A percentile compares a stretch with the other conserved stretches of the same genome.
phyloP scores from a whole-genome alignment of 1,284 basidiomycete species.

The Cutaneotrichosporon dermatis region DNA sequence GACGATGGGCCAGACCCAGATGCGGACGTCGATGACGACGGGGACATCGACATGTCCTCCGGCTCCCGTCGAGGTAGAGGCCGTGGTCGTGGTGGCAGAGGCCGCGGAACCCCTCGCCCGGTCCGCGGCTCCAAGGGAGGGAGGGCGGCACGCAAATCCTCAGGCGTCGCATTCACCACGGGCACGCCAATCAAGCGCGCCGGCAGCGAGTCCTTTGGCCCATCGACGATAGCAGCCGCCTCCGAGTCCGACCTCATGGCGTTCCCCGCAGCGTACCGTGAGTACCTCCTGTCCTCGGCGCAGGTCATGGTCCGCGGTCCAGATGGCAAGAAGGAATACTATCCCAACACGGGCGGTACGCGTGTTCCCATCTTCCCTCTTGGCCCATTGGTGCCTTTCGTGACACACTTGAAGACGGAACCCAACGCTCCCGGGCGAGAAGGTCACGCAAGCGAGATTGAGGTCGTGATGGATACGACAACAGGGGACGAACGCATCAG shows the following conservation, averaged over 20 bases:
- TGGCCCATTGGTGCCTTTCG: slow-evolving; percentile 32
- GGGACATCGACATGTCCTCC: neutral
- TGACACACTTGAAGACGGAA: slow-evolving; percentile 18
- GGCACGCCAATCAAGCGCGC: neutral
- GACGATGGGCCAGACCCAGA: neutral
- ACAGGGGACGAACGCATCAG: neutral
- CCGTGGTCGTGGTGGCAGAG: neutral
- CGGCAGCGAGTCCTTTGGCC: neutral
- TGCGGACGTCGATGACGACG: neutral
- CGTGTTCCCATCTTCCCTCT: slow-evolving; percentile 18
- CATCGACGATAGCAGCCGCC: neutral
- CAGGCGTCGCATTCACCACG: neutral
- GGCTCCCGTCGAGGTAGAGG: neutral
- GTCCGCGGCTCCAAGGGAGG: neutral
- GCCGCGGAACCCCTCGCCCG: neutral
- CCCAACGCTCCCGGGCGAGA: slow-evolving; percentile 1
- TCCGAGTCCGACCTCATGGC: slow-evolving; percentile 3
- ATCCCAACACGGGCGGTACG: neutral
- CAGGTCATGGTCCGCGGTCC: neutral
- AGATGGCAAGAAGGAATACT: neutral
- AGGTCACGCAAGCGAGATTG: neutral
- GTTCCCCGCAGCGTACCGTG: slow-evolving; percentile 12
- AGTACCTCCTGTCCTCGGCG: slow-evolving; percentile 6
- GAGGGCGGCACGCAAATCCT: neutral
- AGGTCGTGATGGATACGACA: neutral